These are phyloP conservation scores for Halophytophthora polymorphica DNA, from an alignment of 352 stramenopile genomes.

Conservation along the genomic window DNA sequence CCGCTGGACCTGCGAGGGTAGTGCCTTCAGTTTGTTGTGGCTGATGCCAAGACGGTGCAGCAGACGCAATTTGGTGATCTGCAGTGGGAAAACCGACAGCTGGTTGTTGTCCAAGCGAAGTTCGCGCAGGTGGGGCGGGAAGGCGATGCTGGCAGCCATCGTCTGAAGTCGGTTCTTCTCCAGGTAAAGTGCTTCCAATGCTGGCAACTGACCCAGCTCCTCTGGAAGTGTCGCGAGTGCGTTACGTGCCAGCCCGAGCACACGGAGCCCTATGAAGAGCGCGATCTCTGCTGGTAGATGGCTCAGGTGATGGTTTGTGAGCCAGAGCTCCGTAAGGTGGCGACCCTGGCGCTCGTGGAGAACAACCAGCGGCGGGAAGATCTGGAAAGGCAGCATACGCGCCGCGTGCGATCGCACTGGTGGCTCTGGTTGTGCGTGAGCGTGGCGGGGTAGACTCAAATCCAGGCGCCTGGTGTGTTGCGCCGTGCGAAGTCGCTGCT, in stretches of 20 bases:
- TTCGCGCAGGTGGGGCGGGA: constrained; percentile 42
- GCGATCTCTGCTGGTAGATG: constrained; percentile 44
- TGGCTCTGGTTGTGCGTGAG: not conserved
- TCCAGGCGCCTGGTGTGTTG: constrained; percentile 33
- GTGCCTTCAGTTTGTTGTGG: constrained; percentile 38
- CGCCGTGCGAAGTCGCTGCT: constrained; percentile 26
- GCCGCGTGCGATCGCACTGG: not conserved
- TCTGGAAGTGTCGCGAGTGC: constrained; percentile 40
- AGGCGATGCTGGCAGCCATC: constrained; percentile 30
- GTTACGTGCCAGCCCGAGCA: constrained; percentile 65
- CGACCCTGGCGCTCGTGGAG: constrained; percentile 25
- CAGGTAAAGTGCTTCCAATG: constrained; percentile 58
- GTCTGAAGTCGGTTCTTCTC: constrained; percentile 54
- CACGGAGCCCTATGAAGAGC: constrained; percentile 37
- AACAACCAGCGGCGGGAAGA: constrained; percentile 43
- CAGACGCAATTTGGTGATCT: constrained; percentile 49
- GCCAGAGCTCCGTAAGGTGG: constrained; percentile 53
- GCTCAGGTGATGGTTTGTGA: constrained; percentile 58
- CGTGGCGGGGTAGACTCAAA: constrained; percentile 26
- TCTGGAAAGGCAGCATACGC: constrained; percentile 20
- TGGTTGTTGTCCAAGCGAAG: constrained; percentile 56
- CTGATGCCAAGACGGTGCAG: constrained; percentile 60
- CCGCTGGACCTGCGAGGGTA: constrained; percentile 48
- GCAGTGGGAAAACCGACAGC: constrained; percentile 39
- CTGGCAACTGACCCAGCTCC: constrained; percentile 27